phyloP scores from a whole-genome alignment of 768 basidiomycete species.

The Termitomyces sp. region DNA sequence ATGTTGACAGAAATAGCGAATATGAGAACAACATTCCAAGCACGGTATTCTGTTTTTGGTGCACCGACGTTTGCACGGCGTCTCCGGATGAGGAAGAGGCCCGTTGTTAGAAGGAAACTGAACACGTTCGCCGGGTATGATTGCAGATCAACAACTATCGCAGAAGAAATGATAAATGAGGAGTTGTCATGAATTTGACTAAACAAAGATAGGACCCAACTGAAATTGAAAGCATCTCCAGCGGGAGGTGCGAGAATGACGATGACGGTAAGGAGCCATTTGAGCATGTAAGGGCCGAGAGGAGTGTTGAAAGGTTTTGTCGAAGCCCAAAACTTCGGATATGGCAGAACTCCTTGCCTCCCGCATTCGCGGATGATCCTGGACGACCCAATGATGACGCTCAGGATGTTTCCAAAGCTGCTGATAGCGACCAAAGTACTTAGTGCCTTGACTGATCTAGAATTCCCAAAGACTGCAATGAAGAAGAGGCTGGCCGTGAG shows the following conservation, averaged over 20 bases:
- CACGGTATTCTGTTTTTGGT: conserved; percentile 32
- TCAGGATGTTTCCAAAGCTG: conserved; percentile 39
- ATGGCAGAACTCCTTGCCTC: conserved; percentile 55
- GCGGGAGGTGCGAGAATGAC: conserved; percentile 47
- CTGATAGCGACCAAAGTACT: conserved; percentile 38
- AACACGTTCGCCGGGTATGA: conserved; percentile 39
- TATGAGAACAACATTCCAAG: conserved; percentile 35
- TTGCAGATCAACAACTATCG: conserved; percentile 35
- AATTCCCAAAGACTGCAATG: conserved; percentile 44
- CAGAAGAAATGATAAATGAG: neutral
- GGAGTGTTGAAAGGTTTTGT: conserved; percentile 54
- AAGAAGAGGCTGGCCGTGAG: conserved; percentile 52
- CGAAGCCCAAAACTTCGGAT: conserved; percentile 47
- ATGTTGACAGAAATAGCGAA: conserved; percentile 37
- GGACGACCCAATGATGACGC: conserved; percentile 28
- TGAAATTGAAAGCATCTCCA: conserved; percentile 44
- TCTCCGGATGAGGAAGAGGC: conserved; percentile 32
- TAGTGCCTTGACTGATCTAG: conserved; percentile 32
- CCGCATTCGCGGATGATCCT: conserved; percentile 47
- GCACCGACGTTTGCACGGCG: conserved; percentile 31
- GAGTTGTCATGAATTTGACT: neutral
- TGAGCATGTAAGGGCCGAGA: conserved; percentile 41
- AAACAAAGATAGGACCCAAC: conserved; percentile 21
- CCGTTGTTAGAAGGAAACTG: conserved; percentile 33
- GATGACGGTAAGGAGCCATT: conserved; percentile 45